Conservation (phyloP, 1,284 basidiomycete species). For the Phellopilus nigrolimitatus region DNA sequence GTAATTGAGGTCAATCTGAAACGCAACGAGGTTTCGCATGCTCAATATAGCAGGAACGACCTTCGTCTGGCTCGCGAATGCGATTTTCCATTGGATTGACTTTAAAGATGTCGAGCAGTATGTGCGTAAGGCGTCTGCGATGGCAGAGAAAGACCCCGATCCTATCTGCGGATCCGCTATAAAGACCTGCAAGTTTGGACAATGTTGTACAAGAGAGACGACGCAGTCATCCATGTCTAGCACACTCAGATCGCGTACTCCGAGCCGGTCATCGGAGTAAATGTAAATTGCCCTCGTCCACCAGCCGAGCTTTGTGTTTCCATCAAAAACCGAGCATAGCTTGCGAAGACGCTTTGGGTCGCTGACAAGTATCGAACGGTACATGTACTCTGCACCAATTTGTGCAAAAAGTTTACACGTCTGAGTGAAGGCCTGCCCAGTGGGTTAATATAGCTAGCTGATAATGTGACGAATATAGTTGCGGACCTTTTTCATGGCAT, state of each 20-base stretch:
- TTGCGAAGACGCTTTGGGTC: slow-evolving; percentile 46
- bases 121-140: slow-evolving; percentile 56
- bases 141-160: slow-evolving; percentile 45
- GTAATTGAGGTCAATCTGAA: slow-evolving; percentile 49
- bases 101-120: slow-evolving; percentile 45
- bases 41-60: slow-evolving; percentile 63
- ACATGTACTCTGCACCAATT: slow-evolving; percentile 57
- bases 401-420: slow-evolving; percentile 52
- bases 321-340: slow-evolving; percentile 44
- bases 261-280: slow-evolving; percentile 14
- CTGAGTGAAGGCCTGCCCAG: slow-evolving; percentile 52
- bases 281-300: slow-evolving; percentile 63
- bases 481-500: slow-evolving; percentile 59
- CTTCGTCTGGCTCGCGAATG: slow-evolving; percentile 48
- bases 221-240: slow-evolving; percentile 30
- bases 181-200: slow-evolving; percentile 67
- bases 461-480: neutral
- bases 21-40: slow-evolving; percentile 47
- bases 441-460: neutral
- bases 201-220: slow-evolving; percentile 26
- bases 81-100: slow-evolving; percentile 55
- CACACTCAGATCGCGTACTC: slow-evolving; percentile 26
- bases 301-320: slow-evolving; percentile 51
- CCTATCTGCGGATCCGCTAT: slow-evolving; percentile 53
- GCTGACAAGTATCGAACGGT: slow-evolving; percentile 58